Evolutionary conservation across 2,329 filamentous ascomycete species (phyloP).

Genomic region (Parascedosporium putredinis): DNA sequence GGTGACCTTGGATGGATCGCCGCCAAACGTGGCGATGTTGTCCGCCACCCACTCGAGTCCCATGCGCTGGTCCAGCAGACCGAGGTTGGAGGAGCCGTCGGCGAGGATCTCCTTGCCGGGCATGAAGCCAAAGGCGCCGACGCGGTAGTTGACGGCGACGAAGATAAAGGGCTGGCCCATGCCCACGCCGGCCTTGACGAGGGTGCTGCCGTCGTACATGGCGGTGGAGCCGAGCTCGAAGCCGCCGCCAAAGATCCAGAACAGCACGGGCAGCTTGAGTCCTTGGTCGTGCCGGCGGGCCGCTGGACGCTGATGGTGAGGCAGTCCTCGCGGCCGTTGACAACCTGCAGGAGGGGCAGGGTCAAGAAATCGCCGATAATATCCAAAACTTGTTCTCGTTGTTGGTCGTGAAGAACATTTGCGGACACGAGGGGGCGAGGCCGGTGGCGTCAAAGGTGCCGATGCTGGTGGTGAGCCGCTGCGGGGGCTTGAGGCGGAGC

Average conservation of each 20-base stretch:
- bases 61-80: conserved; percentile 49
- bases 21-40: conserved; percentile 55
- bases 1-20: conserved; percentile 53
- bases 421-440: conserved; percentile 42
- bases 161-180: conserved; percentile 48
- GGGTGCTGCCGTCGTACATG: conserved; percentile 25
- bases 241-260: conserved; percentile 48
- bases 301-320: conserved; percentile 36
- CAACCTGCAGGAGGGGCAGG: conserved; percentile 31
- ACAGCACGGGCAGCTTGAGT: conserved; percentile 42
- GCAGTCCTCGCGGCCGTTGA: conserved; percentile 39
- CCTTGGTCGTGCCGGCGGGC: conserved; percentile 29
- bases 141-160: conserved; percentile 54
- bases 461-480: conserved; percentile 34
- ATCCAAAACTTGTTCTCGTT: conserved; percentile 21
- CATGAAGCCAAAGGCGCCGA: conserved; percentile 54
- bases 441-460: conserved; percentile 43
- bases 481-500: conserved; percentile 50
- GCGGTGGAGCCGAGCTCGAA: conserved; percentile 26
- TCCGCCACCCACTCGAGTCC: conserved; percentile 54
- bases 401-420: conserved; percentile 40
- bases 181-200: conserved; percentile 23
- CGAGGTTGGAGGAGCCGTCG: conserved; percentile 47
- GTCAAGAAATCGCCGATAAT: conserved; percentile 28
- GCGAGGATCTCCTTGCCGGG: conserved; percentile 43